Percentiles rank a stretch among this genome's conserved stretches.
Evolutionary conservation across 1,139 yeast genomes (phyloP).

Genomic region (Kluyveromyces sp.): DNA sequence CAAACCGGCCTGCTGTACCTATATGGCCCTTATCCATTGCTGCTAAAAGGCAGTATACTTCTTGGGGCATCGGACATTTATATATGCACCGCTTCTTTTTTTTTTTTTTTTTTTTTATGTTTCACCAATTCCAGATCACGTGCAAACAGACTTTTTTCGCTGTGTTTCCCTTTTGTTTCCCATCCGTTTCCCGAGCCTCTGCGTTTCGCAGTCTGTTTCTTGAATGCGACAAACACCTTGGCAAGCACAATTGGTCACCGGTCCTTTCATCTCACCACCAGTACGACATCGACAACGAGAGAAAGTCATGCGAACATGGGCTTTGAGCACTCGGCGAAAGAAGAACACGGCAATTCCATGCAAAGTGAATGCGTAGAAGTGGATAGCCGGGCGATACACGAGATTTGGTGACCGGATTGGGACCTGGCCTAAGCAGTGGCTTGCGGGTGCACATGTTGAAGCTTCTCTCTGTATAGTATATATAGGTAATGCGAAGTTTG

Average conservation of each 20-base stretch:
- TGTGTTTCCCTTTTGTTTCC: constrained; percentile 2
- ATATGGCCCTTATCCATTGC: not conserved
- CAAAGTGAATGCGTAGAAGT: not conserved
- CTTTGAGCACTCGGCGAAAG: not conserved
- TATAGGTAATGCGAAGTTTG: not conserved
- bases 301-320: not conserved
- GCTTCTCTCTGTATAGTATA: no score
- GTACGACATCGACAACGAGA: not conserved
- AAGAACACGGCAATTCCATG: not conserved
- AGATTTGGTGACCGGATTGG: not conserved
- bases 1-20: no score
- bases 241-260: no score
- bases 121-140: not conserved
- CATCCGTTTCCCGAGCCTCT: not conserved
- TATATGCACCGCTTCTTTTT: no score
- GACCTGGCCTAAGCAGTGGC: no score
- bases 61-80: no score
- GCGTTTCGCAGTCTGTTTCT: not conserved
- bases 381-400: not conserved
- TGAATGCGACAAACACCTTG: constrained; percentile 3
- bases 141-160: not conserved
- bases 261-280: not conserved
- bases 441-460: no score
- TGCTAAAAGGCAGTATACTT: no score
- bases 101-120: no score